These are phyloP conservation scores for Hirsutella minnesotensis DNA, from an alignment of 2,329 filamentous ascomycete genomes.

Conservation along the genomic window DNA sequence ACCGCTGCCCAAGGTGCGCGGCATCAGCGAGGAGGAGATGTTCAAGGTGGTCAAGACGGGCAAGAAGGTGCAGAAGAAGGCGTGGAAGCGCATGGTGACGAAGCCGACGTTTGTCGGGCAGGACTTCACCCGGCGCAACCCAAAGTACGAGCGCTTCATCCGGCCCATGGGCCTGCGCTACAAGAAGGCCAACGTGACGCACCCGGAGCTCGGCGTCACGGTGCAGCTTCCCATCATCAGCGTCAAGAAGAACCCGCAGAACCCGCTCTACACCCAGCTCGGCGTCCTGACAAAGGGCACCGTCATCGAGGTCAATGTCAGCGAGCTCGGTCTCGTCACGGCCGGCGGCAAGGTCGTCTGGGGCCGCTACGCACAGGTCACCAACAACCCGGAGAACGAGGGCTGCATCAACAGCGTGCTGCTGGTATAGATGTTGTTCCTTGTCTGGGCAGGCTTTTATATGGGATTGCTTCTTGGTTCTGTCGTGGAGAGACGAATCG, in stretches of 20 bases:
- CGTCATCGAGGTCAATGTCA: conserved; percentile 80
- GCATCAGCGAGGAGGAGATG: conserved; percentile 90
- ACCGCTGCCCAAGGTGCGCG: conserved; percentile 85
- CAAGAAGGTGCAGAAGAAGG: conserved; percentile 85
- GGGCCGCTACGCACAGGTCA: conserved; percentile 59
- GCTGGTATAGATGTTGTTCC: conserved; percentile 15
- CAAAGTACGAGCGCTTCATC: conserved; percentile 57
- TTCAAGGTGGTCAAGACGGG: conserved; percentile 95
- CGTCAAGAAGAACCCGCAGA: conserved; percentile 60
- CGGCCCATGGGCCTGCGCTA: conserved; percentile 37
- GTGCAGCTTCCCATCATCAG: conserved; percentile 73
- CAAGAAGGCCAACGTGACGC: conserved; percentile 44
- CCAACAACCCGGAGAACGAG: conserved; percentile 36
- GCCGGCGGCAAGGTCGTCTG: conserved; percentile 87
- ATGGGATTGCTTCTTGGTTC: neutral
- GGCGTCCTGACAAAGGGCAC: conserved; percentile 80
- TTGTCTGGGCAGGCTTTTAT: neutral
- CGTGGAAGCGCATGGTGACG: conserved; percentile 58
- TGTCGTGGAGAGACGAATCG: neutral
- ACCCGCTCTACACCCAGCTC: conserved; percentile 82
- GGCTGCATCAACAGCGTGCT: conserved; percentile 31
- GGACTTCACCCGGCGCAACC: conserved; percentile 80
- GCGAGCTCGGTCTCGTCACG: conserved; percentile 81
- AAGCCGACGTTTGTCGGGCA: conserved; percentile 66
- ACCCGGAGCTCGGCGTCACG: conserved; percentile 74